Conservation (phyloP, 768 basidiomycete genomes). For the Cyclocybe aegerita region DNA sequence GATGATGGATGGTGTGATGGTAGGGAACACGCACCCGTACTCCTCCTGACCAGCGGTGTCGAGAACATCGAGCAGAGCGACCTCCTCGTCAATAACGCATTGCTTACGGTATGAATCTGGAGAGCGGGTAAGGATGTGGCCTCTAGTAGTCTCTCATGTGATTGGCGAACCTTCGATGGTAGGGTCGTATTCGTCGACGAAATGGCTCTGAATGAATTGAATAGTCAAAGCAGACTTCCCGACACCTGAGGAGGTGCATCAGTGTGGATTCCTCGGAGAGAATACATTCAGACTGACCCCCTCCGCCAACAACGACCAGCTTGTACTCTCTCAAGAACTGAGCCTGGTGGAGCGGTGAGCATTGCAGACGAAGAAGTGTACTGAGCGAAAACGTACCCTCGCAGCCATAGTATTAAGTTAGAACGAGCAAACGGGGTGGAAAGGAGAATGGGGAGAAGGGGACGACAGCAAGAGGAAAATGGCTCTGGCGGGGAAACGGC, state of each 20-base stretch:
- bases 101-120: constrained; percentile 96
- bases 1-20: constrained; percentile 8
- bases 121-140: constrained; percentile 3
- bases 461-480: constrained; percentile 16
- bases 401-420: constrained; percentile 32
- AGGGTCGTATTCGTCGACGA: constrained; percentile 92
- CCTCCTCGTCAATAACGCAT: constrained; percentile 97
- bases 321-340: constrained; percentile 97
- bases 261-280: background rate
- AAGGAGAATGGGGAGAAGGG: constrained; percentile 11
- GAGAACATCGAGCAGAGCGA: constrained; percentile 94
- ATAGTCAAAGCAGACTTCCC: constrained; percentile 90
- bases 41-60: constrained; percentile 99
- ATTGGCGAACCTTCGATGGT: constrained; percentile 79
- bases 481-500: constrained; percentile 15
- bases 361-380: constrained; percentile 2
- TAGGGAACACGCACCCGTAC: constrained; percentile 70
- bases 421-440: constrained; percentile 9
- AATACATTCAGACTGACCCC: constrained; percentile 51
- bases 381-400: constrained; percentile 26
- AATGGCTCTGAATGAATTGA: constrained; percentile 96
- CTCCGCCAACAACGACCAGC: constrained; percentile 97
- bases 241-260: constrained; percentile 32
- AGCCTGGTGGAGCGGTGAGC: constrained; percentile 45
- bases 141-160: background rate